Evolutionary conservation across 2,329 filamentous ascomycete species (phyloP), one percentile per base, ranked within the genome.

Genomic region (Furcasterigmium sp.): DNA sequence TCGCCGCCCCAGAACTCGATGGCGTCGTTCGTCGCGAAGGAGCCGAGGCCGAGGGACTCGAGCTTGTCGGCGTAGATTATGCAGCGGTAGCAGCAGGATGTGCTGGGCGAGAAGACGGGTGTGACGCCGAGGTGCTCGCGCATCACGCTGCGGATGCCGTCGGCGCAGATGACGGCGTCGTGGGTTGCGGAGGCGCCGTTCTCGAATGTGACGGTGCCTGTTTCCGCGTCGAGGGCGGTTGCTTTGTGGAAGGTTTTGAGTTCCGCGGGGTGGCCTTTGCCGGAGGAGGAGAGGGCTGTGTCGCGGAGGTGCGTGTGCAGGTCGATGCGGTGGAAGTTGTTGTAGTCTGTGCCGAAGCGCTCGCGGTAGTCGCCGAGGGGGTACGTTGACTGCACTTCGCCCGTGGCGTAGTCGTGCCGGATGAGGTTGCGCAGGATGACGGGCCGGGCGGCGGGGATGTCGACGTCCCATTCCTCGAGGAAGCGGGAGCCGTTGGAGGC

Each of bases 1-100:
- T 80, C 74, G 2, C 83, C 83, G 20, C 83, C 83, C 82, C 82
- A 86, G 65, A 84, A 86, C 58, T 87, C 79, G 0, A 87, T 65
- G 0, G 81, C 82, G 20, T 59, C 67, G 61, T 85, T 59, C 25
- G 70, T 55, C 0, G 78, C 79, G 60, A 82, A 85, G 56, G 85
- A 78, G 25, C 78, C 70, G 0, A 85, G 70, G 2, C 82, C 82
- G 1, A 77, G 64, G 44, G 67, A 67, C 25, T 78, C 70, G 1
- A 76, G 79, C n/a, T 82, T 70, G 28, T 77, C 75, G 1, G 80
- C 82, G 17, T 61, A 61, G 43, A 86, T 78, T 54, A 84, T 86
- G 47, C 77, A 72, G 56, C 85, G 82, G 0, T 84, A 65, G 53
- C 82, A 86, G 59, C 72, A 78, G 3, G 73, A 76, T 5, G 77